phyloP scores from a whole-genome alignment of 208 protist species.

The Leishmania turanica region DNA sequence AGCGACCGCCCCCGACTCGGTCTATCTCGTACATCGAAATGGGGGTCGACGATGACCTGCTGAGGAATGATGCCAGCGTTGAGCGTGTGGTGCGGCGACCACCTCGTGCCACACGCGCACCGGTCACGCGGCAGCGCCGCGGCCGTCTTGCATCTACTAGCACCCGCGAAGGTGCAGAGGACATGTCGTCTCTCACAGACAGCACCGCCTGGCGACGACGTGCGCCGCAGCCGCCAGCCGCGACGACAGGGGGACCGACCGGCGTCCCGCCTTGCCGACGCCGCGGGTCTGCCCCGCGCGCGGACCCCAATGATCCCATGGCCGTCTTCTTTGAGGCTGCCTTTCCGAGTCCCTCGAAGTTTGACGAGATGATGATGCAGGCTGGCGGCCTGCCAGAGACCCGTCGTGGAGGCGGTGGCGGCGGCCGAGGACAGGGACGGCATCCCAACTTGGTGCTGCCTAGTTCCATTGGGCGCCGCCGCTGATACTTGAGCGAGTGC shows the following conservation, averaged over 20 bases:
- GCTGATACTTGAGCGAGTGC: conserved; percentile 20
- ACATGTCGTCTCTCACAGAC: neutral
- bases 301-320: conserved; percentile 74
- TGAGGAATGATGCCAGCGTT: conserved; percentile 29
- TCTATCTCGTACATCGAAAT: conserved; percentile 62
- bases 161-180: neutral
- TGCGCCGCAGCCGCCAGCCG: neutral
- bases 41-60: conserved; percentile 35
- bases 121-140: conserved; percentile 17
- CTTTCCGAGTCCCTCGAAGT: conserved; percentile 88
- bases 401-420: conserved; percentile 37
- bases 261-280: conserved; percentile 9
- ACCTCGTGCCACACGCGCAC: conserved; percentile 34
- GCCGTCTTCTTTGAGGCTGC: conserved; percentile 82
- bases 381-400: conserved; percentile 60
- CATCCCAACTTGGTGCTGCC: conserved; percentile 78
- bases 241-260: neutral
- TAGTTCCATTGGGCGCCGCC: conserved; percentile 63
- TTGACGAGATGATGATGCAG: conserved; percentile 86
- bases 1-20: conserved; percentile 39
- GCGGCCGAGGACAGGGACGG: conserved; percentile 24
- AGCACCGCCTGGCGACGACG: neutral
- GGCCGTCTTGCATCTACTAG: neutral
- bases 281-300: conserved; percentile 22
- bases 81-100: conserved; percentile 41